phyloP scores from a whole-genome alignment of 441 rosid genomes.

The Erysimum pusillum region DNA sequence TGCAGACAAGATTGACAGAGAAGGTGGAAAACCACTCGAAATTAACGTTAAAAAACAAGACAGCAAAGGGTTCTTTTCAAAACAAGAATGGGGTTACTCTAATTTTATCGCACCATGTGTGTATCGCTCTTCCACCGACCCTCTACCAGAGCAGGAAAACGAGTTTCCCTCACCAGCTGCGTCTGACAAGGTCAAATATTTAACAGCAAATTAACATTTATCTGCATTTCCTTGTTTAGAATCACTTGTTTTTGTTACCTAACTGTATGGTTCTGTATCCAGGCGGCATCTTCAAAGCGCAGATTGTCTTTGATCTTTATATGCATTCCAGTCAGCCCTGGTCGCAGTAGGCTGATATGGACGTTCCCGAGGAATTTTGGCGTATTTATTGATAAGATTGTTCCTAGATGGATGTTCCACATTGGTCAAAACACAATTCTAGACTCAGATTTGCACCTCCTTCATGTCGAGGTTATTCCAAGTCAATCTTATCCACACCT shows the following conservation, averaged over 20 bases:
- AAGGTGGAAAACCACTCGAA: constrained; percentile 87
- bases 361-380: constrained; percentile 77
- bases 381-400: constrained; percentile 67
- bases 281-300: constrained; percentile 49
- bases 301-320: constrained; percentile 72
- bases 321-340: constrained; percentile 89
- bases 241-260: constrained; percentile 1
- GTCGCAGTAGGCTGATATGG: constrained; percentile 92
- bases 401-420: constrained; percentile 92
- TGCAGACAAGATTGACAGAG: constrained; percentile 78
- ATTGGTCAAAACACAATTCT: constrained; percentile 75
- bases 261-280: constrained; percentile 18
- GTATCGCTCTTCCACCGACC: constrained; percentile 60
- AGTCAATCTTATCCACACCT: constrained; percentile 13
- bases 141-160: constrained; percentile 48
- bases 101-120: constrained; percentile 79
- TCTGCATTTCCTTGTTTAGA: neutral
- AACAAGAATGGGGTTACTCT: constrained; percentile 66
- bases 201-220: neutral
- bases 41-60: constrained; percentile 60
- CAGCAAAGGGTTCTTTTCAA: constrained; percentile 61
- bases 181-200: constrained; percentile 53
- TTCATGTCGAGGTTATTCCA: constrained; percentile 78
- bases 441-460: constrained; percentile 90
- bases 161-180: constrained; percentile 53